Conservation (phyloP, 2,329 filamentous ascomycete species). For the Trichoderma brevicompactum region DNA sequence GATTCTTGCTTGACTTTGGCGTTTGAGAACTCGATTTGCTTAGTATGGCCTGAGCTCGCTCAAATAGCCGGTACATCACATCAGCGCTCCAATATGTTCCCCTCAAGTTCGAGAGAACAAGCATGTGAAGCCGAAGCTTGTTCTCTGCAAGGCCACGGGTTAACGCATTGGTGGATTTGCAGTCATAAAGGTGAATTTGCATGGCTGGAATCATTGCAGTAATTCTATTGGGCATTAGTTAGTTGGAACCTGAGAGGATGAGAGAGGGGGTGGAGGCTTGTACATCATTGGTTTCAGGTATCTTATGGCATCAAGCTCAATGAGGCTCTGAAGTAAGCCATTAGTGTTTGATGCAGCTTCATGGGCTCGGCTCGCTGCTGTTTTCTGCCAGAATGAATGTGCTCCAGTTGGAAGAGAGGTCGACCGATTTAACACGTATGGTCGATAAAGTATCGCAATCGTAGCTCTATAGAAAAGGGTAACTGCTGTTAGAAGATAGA, state of each 20-base stretch:
- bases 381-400: conserved; percentile 4
- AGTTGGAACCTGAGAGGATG: not conserved
- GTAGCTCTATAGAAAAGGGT: not conserved
- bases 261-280: not conserved
- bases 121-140: conserved; percentile 13
- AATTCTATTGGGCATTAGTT: not conserved
- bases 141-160: conserved; percentile 11
- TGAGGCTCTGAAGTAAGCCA: conserved; percentile 10
- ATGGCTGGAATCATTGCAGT: conserved; percentile 7
- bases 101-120: conserved; percentile 10
- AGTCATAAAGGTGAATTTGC: conserved; percentile 22
- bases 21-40: not conserved
- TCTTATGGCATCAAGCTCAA: conserved; percentile 9
- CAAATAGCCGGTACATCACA: conserved; percentile 5
- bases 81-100: conserved; percentile 20
- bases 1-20: not conserved
- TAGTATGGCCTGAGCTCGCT: conserved; percentile 8
- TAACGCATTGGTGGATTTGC: conserved; percentile 7
- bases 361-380: not conserved
- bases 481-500: not conserved
- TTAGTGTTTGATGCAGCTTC: conserved; percentile 17
- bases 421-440: conserved; percentile 1
- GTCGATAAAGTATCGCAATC: conserved; percentile 4
- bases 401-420: not conserved
- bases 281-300: conserved; percentile 16